Base-by-base conservation (phyloP, 1,284 basidiomycete species). In the Papiliotrema flavescens region DNA sequence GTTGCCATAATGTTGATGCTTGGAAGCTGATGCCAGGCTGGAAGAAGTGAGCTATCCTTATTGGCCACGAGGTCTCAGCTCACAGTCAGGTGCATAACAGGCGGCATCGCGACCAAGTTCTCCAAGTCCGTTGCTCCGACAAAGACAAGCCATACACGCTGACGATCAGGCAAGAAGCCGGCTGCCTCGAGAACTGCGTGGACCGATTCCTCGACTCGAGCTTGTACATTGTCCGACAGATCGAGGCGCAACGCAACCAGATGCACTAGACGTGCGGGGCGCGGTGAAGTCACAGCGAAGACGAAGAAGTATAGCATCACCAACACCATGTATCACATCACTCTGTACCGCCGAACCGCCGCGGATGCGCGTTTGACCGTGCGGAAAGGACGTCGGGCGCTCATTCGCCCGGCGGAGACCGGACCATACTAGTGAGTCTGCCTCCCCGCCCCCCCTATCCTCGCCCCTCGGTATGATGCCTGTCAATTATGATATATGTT, bases 191-290 rank as follows among this genome's bases (percentile, higher is more conserved):
- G 57, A 95, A 95, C 78, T 97, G 92, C 70, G 93, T 96, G 45
- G 90, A 92, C 63, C 83, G 94, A 54, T 98, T 97, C 80, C 80
- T 97, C 63, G 94, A 98, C 78, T 86, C 89, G n/a, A 90, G 87
- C 66, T 77, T 93, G 49, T 90, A 83, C 78, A 83, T 95, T 78
- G 85, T 97, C 61, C 85, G 85, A 69, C 84, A 85, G 71, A 83
- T 98, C 54, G 87, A 94, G 74, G 49, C 65, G 55, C 74, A 77
- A 55, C 67, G 69, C 57, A 67, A 75, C 55, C 69, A 71, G 48
- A 24, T 66, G 34, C 62, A 62, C 26, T 55, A 47, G 40, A n/a
- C 23, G 42, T 44, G 19, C 23, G 42, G 23, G 14, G 42, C 23
- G 42, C 23, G 8, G 20, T n/a, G 11, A 3, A 15, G n/a, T 43